phyloP scores from a whole-genome alignment of 2,329 filamentous ascomycete species.

The Botrytis deweyae region DNA sequence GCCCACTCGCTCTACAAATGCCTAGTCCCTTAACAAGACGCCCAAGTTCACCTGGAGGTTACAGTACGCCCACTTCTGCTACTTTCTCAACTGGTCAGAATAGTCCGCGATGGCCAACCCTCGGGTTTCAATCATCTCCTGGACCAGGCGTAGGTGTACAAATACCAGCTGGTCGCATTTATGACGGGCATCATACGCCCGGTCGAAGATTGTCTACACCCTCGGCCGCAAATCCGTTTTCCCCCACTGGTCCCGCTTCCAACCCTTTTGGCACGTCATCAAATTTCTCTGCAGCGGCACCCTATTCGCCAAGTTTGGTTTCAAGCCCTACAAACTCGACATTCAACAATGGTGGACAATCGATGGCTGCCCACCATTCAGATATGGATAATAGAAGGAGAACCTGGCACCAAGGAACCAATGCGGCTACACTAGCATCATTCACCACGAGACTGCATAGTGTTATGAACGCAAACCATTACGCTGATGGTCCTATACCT shows the following conservation, averaged over 20 bases:
- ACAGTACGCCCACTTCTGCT: constrained; percentile 79
- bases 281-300: constrained; percentile 54
- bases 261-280: constrained; percentile 55
- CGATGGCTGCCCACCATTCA: constrained; percentile 52
- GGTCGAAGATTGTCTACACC: constrained; percentile 80
- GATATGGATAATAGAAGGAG: constrained; percentile 80
- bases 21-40: constrained; percentile 64
- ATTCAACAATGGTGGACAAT: constrained; percentile 66
- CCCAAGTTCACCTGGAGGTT: constrained; percentile 68
- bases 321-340: constrained; percentile 66
- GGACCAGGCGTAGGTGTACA: constrained; percentile 54
- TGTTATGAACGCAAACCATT: constrained; percentile 67
- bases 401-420: constrained; percentile 86
- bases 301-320: constrained; percentile 60
- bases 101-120: constrained; percentile 69
- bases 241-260: constrained; percentile 48
- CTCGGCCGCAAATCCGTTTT: constrained; percentile 71
- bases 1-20: constrained; percentile 72
- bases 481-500: constrained; percentile 42
- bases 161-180: constrained; percentile 71
- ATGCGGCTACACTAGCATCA: constrained; percentile 45
- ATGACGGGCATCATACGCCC: constrained; percentile 62
- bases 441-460: constrained; percentile 72
- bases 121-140: constrained; percentile 66
- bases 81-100: constrained; percentile 75